Conservation (phyloP, 805 yeast species). For the Wickerhamomyces hampshirensis region DNA sequence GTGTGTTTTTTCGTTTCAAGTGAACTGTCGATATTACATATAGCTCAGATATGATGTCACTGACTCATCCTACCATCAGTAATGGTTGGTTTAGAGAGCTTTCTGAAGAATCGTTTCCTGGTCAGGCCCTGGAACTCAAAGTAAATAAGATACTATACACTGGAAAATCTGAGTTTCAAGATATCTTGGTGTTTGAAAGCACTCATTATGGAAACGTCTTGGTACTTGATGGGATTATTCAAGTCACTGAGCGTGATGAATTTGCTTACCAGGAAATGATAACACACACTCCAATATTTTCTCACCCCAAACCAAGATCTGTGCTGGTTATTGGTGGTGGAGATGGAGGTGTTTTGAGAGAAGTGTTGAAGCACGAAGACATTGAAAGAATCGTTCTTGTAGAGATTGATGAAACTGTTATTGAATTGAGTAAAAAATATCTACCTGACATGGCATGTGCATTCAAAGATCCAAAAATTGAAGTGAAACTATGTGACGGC, state of each 20-base stretch:
- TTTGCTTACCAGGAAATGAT: conserved; percentile 93
- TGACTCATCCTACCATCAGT: conserved; percentile 30
- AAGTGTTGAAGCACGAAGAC: conserved; percentile 69
- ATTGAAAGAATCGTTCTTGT: conserved; percentile 68
- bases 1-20: too few species aligned
- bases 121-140: conserved; percentile 71
- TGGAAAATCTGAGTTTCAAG: conserved; percentile 70
- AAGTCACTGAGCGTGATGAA: conserved; percentile 89
- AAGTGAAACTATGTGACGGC: conserved; percentile 74
- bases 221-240: conserved; percentile 85
- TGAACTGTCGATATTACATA: too few species aligned
- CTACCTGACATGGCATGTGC: conserved; percentile 72
- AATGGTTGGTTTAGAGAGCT: conserved; percentile 84
- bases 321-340: conserved; percentile 94
- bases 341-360: conserved; percentile 92
- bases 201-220: conserved; percentile 79
- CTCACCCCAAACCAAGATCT: conserved; percentile 68
- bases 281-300: conserved; percentile 73
- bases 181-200: conserved; percentile 67
- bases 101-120: conserved; percentile 71
- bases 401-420: conserved; percentile 87
- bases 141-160: conserved; percentile 64
- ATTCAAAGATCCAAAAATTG: conserved; percentile 59
- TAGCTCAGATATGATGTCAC: conserved; percentile 8
- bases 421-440: conserved; percentile 62